Conservation (phyloP, 2,329 filamentous ascomycete species). For the Mariannaea sp. region DNA sequence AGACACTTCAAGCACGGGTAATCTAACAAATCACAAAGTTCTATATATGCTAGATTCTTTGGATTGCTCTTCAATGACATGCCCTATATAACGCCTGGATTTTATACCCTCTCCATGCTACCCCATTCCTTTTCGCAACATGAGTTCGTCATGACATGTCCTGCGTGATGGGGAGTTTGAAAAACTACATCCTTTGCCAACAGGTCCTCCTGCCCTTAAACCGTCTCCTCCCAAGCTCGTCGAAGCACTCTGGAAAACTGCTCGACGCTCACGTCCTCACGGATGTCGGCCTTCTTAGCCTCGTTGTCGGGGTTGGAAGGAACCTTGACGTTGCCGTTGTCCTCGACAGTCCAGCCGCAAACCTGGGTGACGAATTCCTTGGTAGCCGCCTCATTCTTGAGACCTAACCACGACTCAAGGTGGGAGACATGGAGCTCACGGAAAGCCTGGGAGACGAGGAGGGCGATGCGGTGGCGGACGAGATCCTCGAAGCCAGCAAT, state of each 20-base stretch:
- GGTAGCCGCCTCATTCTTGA: conserved; percentile 65
- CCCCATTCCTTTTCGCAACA: conserved; percentile 35
- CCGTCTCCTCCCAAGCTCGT: conserved; percentile 79
- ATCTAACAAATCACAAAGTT: conserved; percentile 38
- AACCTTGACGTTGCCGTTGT: conserved; percentile 69
- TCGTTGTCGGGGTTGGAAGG: conserved; percentile 97
- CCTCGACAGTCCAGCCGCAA: conserved; percentile 82
- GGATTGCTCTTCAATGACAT: conserved; percentile 44
- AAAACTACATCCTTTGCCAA: conserved; percentile 24
- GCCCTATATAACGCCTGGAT: conserved; percentile 45
- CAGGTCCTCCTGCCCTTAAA: conserved; percentile 31
- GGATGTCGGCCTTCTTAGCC: conserved; percentile 91
- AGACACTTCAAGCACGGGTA: conserved; percentile 20
- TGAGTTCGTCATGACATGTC: conserved; percentile 39
- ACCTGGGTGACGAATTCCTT: conserved; percentile 83
- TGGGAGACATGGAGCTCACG: conserved; percentile 71
- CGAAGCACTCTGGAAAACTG: conserved; percentile 81
- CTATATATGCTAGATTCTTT: conserved; percentile 41
- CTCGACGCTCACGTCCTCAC: conserved; percentile 92
- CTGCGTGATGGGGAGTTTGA: conserved; percentile 29
- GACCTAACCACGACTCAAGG: conserved; percentile 76
- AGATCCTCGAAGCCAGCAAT: conserved; percentile 94
- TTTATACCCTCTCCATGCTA: conserved; percentile 41
- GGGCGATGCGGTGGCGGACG: conserved; percentile 86
- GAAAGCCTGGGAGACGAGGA: conserved; percentile 81